These are phyloP conservation scores for Gardenia jasminoides DNA, from an alignment of 257 asterid genomes.

Conservation along the genomic window DNA sequence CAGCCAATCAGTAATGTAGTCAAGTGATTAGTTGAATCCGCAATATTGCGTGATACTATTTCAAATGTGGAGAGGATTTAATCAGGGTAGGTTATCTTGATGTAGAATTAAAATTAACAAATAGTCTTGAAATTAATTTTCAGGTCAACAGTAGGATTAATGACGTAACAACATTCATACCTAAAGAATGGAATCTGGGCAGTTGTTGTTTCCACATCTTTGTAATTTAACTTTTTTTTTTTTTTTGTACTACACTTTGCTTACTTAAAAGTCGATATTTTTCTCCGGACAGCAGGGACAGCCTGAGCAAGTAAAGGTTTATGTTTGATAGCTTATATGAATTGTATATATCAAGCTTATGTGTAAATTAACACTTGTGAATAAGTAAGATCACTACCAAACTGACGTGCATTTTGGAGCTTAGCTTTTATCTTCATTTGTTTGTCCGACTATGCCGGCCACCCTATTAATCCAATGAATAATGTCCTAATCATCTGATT, in stretches of 20 bases:
- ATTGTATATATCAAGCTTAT: neutral
- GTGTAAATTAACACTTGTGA: neutral
- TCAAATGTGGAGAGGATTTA: too few relatives aligned
- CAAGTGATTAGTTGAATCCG: neutral
- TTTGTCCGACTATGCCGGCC: slow-evolving; percentile 82
- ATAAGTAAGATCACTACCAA: slow-evolving; percentile 40
- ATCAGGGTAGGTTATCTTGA: too few relatives aligned
- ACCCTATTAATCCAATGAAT: slow-evolving; percentile 22
- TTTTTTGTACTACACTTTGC: neutral
- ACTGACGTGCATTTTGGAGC: slow-evolving; percentile 47
- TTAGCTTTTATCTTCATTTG: slow-evolving; percentile 33
- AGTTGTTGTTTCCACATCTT: neutral
- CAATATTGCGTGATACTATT: neutral
- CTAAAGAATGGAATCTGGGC: neutral
- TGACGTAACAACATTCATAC: neutral
- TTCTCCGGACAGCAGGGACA: neutral
- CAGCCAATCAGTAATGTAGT: neutral
- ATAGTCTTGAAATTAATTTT: too few relatives aligned
- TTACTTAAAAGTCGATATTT: neutral
- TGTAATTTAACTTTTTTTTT: neutral
- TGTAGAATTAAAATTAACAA: too few relatives aligned
- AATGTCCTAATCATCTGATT: slow-evolving; percentile 11
- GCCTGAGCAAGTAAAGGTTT: slow-evolving; percentile 4
- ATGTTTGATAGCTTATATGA: neutral
- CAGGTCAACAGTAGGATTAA: neutral